A percentile compares a stretch with the other conserved stretches of the same genome.
Conservation (phyloP, 495 filamentous ascomycete genomes). For the Aspergillus kassunensis region DNA sequence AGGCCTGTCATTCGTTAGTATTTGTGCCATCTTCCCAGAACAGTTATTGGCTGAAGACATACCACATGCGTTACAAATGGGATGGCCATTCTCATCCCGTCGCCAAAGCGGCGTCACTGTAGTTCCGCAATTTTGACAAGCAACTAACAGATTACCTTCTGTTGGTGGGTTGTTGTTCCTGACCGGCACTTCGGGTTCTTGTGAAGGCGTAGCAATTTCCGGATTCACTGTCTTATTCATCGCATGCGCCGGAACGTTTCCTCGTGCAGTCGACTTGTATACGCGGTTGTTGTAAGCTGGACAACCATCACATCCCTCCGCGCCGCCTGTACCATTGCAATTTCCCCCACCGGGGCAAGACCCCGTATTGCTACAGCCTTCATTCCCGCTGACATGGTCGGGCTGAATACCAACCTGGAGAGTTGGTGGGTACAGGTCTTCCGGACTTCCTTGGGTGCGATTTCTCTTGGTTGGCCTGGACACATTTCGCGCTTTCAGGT, state of each 20-base stretch:
- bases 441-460: constrained; percentile 33
- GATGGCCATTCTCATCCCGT: constrained; percentile 90
- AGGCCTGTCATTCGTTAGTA: constrained; percentile 56
- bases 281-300: constrained; percentile 97
- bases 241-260: constrained; percentile 26
- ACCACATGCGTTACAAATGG: constrained; percentile 99
- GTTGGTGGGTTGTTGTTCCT: constrained; percentile 23
- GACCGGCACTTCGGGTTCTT: constrained; percentile 19
- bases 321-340: constrained; percentile 95
- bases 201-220: constrained; percentile 23
- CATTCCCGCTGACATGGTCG: constrained; percentile 29
- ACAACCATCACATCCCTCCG: constrained; percentile 93
- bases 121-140: constrained; percentile 96
- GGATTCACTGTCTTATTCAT: constrained; percentile 27
- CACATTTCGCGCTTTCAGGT: constrained; percentile 88
- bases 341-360: constrained; percentile 92
- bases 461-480: constrained; percentile 86
- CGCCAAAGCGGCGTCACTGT: constrained; percentile 96
- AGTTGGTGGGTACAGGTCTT: constrained; percentile 14
- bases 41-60: constrained; percentile 32
- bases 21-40: background rate
- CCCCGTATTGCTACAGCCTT: constrained; percentile 50
- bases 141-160: constrained; percentile 74
- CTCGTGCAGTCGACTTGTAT: constrained; percentile 65
- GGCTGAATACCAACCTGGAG: constrained; percentile 8